phyloP scores from a whole-genome alignment of 768 basidiomycete species.

The Termitomyces sp. region DNA sequence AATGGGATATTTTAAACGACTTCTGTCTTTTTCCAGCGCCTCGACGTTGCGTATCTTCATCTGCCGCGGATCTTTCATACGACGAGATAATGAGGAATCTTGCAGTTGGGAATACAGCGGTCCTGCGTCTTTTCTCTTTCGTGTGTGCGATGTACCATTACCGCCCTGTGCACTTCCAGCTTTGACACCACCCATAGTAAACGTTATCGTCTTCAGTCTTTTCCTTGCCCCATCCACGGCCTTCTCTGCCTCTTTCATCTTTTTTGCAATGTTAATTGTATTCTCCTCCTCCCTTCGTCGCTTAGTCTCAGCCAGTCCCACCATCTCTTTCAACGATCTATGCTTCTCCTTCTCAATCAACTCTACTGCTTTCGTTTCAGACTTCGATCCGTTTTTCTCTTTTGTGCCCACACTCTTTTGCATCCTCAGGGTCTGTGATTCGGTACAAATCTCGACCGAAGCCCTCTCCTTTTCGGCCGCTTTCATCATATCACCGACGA shows the following conservation, averaged over 20 bases:
- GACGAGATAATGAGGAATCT: background rate
- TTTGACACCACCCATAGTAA: background rate
- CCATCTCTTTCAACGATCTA: background rate
- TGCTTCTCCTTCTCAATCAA: no score
- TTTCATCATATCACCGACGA: background rate
- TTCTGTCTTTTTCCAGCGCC: background rate
- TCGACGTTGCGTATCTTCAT: background rate
- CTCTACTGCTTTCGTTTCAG: no score
- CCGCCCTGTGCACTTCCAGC: background rate
- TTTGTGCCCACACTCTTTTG: background rate
- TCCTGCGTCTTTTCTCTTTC: background rate
- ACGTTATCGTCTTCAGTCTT: background rate
- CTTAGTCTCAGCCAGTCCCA: background rate
- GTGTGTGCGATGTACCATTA: background rate
- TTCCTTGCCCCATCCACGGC: background rate
- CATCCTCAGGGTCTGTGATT: background rate
- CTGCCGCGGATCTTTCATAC: background rate
- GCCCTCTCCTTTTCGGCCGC: background rate
- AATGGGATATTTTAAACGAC: background rate
- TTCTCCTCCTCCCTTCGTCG: background rate
- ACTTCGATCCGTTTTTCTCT: background rate
- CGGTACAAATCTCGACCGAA: background rate
- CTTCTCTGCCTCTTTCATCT: background rate
- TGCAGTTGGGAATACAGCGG: background rate
- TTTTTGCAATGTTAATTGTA: background rate